Evolutionary conservation across 1,284 basidiomycete species (phyloP).

Genomic region (Apiotrichum siamense): DNA sequence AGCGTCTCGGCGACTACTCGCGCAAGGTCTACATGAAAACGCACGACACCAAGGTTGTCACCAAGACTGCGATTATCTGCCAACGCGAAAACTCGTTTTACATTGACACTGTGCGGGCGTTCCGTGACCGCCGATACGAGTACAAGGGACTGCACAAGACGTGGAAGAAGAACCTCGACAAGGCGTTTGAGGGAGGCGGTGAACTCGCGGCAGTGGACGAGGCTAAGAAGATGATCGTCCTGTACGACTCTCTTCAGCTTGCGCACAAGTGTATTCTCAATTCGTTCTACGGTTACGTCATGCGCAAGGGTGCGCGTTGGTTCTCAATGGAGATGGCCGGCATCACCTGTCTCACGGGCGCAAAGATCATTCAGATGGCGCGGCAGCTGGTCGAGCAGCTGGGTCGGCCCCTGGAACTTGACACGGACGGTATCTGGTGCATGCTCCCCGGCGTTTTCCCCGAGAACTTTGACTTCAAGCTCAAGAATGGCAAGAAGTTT

Average conservation of each 20-base stretch:
- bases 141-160: conserved; percentile 99
- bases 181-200: conserved; percentile 59
- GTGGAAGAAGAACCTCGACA: conserved; percentile 98
- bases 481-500: conserved; percentile 80
- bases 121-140: conserved; percentile 96
- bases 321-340: conserved; percentile 99
- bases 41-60: conserved; percentile 97
- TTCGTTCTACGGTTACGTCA: conserved; percentile 99
- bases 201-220: conserved; percentile 84
- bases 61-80: conserved; percentile 91
- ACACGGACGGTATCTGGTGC: conserved; percentile 99
- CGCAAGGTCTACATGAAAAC: conserved; percentile 98
- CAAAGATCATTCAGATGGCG: conserved; percentile 99
- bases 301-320: conserved; percentile 99
- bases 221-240: conserved; percentile 98
- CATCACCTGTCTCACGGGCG: conserved; percentile 98
- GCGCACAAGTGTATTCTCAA: conserved; percentile 99
- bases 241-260: conserved; percentile 98
- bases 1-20: conserved; percentile 96
- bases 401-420: conserved; percentile 91
- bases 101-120: conserved; percentile 94
- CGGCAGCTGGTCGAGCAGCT: conserved; percentile 95
- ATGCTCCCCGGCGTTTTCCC: conserved; percentile 98
- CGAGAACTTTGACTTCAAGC: conserved; percentile 94
- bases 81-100: conserved; percentile 99